Evolutionary conservation across 106 monocot genomes (phyloP).

Genomic region (Platanthera guangdongensis): DNA sequence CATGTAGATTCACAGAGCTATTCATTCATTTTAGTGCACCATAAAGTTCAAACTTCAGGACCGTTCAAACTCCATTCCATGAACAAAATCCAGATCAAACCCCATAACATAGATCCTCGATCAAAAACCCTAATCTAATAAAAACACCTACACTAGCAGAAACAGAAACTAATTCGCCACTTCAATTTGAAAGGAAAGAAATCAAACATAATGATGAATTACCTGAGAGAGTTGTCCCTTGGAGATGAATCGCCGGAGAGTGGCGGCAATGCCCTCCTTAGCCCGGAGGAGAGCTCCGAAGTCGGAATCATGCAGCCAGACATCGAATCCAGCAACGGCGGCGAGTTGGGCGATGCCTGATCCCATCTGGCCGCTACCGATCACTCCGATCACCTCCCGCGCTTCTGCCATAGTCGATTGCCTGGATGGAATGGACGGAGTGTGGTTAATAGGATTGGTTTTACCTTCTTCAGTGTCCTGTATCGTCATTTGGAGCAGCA

Average conservation of each 20-base stretch:
- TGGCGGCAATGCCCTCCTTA: slow-evolving; percentile 32
- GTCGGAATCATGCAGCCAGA: slow-evolving; percentile 64
- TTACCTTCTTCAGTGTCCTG: too few species aligned
- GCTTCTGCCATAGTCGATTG: background rate
- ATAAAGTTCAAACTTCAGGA: background rate
- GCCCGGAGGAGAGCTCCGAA: slow-evolving; percentile 46
- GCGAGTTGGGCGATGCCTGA: slow-evolving; percentile 96
- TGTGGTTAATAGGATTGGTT: too few species aligned
- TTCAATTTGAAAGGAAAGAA: background rate
- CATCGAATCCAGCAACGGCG: slow-evolving; percentile 54
- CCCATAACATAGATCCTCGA: background rate
- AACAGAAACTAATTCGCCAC: background rate
- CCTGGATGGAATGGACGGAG: background rate
- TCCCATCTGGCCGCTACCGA: slow-evolving; percentile 97
- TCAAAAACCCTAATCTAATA: background rate
- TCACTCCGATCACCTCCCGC: slow-evolving; percentile 44
- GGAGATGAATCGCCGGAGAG: slow-evolving; percentile 53
- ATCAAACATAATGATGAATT: background rate
- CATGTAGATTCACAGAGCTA: too few species aligned
- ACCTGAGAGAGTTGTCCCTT: slow-evolving; percentile 67
- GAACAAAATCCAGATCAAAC: background rate
- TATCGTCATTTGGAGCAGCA: too few species aligned
- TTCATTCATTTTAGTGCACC: background rate
- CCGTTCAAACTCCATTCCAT: background rate
- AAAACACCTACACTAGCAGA: background rate